Base-by-base conservation (phyloP, 352 stramenopile species). In the Globisporangium spinosum region DNA sequence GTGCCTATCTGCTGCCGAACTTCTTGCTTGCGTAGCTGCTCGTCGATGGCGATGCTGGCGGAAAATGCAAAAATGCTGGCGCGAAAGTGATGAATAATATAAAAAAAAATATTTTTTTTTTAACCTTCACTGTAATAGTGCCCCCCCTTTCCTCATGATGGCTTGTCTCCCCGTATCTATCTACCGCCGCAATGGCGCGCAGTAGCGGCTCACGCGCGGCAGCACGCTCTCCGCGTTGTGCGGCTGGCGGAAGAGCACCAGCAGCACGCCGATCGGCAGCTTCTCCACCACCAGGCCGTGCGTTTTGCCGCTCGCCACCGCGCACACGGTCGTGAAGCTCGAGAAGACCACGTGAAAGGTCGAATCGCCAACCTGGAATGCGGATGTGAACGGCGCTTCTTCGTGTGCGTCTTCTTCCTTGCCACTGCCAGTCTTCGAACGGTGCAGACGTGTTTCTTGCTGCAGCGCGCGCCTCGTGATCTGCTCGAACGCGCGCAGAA, bases 261-360 rank as follows among this genome's bases (percentile, higher is more conserved):
- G 56, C 61, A 89, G 59, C 22, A 85, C 57, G 34, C 82, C 82
- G 58, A 89, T 83, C 6, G 80, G 70, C 15, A 89, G 70, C 17
- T 85, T 82, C 70, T 88, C 68, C 4, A 64, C 73, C 56, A 89
- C 73, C 25, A 89, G 74, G 0, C 72, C 72, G 35, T 71, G 73
- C 4, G 62, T 56, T 67, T 71, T 70, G 34, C 78, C 79, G 17
- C 32, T 70, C 0, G 77, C 51, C 13, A 88, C 73, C 3, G 77
- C 80, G 58, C 72, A 82, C 27, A 84, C 54, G 62, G 75, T 81
- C 58, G 78, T 74, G 70, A 83, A 86, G 27, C 61, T 80, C 35
- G 77, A 71, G 2, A 66, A 71, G 9, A 89, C 79, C 64, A 90
- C 58, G 22, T 85, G 79, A 47, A 88, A 77, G 6, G 61, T 62